Evolutionary conservation across 225 moss, liverwort and hornwort genomes (phyloP), one percentile per base, ranked within the genome.

Genomic region (Pleurozium schreberi): DNA sequence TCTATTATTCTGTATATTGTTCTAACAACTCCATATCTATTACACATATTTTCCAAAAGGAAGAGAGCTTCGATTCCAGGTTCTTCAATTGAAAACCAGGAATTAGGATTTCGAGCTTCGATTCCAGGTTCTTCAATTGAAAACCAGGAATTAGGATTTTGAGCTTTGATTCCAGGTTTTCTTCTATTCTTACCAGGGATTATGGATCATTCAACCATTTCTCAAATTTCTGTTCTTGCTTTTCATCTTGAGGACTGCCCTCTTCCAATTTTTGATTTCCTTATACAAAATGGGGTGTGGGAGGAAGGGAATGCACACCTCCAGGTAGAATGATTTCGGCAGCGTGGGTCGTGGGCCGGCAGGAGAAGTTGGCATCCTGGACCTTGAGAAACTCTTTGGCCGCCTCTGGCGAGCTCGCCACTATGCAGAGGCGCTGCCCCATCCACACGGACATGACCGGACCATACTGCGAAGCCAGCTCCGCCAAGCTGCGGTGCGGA

Each of bases 311-410:
- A 52, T 34, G 75, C 50, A 22, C 61, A 85, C 84, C 88, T 36
- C 1, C 47, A 34, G 59, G 64, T 18, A 28, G 0, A 20, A 77
- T 11, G 26, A 77, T 47, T 4, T 88, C 76, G 1, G 47, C 49
- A 14, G 49, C 1, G 14, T 30, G 77, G 21, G 7, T 3, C 10
- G 28, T 2, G 5, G 76, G 83, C 9, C 87, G 87, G 4, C 34
- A n/a, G 34, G 76, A 33, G 52, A 90, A 90, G 69, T 87, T 90
- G 77, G 70, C 42, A 15, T 87, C 90, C 68, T 90, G 87, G 42
- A 68, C 18, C 59, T 84, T 87, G 38, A 88, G 88, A 55, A 90
- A 87, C 81, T 90, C 90, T 77, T 80, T 84, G 40, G 90, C 88
- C 3, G 53, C 77, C 19, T 90, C 80, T 0, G 88, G 7, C 4